Evolutionary conservation across 1,139 yeast species (phyloP).

Genomic region (Pichia cactophila): DNA sequence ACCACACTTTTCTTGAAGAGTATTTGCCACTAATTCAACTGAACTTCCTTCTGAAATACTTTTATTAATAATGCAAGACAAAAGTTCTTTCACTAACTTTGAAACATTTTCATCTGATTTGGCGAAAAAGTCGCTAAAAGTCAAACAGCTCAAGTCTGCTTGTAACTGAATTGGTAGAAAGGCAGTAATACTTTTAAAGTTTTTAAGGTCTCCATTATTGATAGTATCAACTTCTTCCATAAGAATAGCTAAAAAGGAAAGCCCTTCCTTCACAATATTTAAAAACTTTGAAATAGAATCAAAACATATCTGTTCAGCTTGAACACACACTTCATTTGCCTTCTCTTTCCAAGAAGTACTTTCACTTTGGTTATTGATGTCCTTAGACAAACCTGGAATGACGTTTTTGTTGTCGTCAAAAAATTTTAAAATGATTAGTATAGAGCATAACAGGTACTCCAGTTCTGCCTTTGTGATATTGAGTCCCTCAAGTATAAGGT

Average conservation of each 20-base stretch:
- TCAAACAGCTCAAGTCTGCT: conserved; percentile 55
- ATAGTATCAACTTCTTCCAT: conserved; percentile 54
- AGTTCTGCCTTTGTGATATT: conserved; percentile 48
- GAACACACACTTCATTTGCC: conserved; percentile 60
- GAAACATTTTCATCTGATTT: conserved; percentile 52
- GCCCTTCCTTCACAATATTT: conserved; percentile 77
- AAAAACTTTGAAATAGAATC: conserved; percentile 70
- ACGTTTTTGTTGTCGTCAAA: conserved; percentile 50
- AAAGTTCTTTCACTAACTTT: conserved; percentile 72
- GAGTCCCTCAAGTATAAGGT: conserved; percentile 34
- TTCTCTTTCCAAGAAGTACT: conserved; percentile 29
- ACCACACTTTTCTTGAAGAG: conserved; percentile 88
- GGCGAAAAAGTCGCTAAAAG: conserved; percentile 71
- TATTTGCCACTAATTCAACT: conserved; percentile 81
- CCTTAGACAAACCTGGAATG: conserved; percentile 49
- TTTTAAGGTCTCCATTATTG: conserved; percentile 13
- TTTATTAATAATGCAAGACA: conserved; percentile 82
- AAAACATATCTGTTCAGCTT: conserved; percentile 89
- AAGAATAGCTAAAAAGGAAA: conserved; percentile 77
- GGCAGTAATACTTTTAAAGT: conserved; percentile 57
- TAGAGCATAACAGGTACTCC: conserved; percentile 62
- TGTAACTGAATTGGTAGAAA: conserved; percentile 63
- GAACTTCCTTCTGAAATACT: conserved; percentile 89
- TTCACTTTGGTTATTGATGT: conserved; percentile 29
- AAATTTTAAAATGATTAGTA: conserved; percentile 53